Conservation (phyloP, 305 asterid species). For the Euphrasia arctica region DNA sequence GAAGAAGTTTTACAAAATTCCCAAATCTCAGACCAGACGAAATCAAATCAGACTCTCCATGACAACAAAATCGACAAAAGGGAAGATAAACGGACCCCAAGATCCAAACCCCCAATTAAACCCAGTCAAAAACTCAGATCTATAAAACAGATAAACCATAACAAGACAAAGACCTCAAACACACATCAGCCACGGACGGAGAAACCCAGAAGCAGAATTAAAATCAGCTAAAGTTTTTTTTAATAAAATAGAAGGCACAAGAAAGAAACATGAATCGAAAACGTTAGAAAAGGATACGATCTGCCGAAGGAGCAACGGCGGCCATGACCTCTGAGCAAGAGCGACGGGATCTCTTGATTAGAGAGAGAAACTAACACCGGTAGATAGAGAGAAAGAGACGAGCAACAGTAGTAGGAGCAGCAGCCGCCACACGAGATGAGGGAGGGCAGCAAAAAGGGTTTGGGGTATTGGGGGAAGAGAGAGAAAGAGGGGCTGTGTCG, state of each 20-base stretch:
- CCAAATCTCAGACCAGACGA: background rate
- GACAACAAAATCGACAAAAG: background rate
- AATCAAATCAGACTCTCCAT: background rate
- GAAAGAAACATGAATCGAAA: background rate
- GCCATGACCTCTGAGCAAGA: slow-evolving; percentile 37
- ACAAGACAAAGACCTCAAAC: background rate
- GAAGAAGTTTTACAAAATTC: background rate
- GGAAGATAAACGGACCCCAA: background rate
- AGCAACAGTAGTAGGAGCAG: slow-evolving; percentile 3
- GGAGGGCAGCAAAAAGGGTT: slow-evolving; percentile 32
- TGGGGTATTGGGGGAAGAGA: slow-evolving; percentile 38
- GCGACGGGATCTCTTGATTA: slow-evolving; percentile 24
- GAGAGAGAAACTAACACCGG: slow-evolving; percentile 21
- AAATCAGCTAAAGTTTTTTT: background rate
- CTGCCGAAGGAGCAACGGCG: slow-evolving; percentile 49
- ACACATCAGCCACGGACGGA: slow-evolving; percentile 6
- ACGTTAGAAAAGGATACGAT: slow-evolving; percentile 50
- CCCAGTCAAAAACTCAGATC: slow-evolving; percentile 34
- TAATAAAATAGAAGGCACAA: background rate
- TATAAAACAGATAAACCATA: slow-evolving; percentile 4
- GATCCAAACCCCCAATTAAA: background rate
- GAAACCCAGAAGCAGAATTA: background rate
- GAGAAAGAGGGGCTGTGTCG: slow-evolving; percentile 20
- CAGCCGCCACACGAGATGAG: slow-evolving; percentile 42
- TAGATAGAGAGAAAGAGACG: background rate